Conservation (phyloP, 352 stramenopile species). For the Globisporangium paddicum region DNA sequence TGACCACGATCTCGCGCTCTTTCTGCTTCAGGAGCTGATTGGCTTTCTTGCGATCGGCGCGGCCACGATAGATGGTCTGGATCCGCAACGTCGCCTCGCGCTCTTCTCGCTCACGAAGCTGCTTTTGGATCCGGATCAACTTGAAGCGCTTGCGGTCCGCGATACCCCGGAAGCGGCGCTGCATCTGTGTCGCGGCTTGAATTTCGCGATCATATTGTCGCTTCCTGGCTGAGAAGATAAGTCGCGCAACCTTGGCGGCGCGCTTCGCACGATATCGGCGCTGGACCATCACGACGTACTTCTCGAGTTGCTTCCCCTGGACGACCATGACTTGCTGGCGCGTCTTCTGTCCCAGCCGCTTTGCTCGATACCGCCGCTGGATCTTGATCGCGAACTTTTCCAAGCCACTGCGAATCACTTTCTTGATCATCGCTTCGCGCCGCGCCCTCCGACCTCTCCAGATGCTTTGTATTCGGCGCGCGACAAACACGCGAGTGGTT, state of each 20-base stretch:
- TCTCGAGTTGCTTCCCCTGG: constrained; percentile 40
- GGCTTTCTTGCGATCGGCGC: constrained; percentile 37
- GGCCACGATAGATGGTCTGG: constrained; percentile 53
- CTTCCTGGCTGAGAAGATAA: constrained; percentile 26
- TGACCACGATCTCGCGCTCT: constrained; percentile 24
- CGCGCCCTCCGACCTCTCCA: constrained; percentile 53
- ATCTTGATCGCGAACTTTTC: constrained; percentile 59
- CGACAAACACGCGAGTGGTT: constrained; percentile 33
- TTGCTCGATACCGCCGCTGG: constrained; percentile 58
- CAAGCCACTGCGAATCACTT: constrained; percentile 35
- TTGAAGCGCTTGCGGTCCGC: constrained; percentile 30
- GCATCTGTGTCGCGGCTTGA: constrained; percentile 39
- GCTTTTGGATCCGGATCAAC: constrained; percentile 24
- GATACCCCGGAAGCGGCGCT: constrained; percentile 50
- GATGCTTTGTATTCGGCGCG: constrained; percentile 52
- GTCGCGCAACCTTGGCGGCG: constrained; percentile 29
- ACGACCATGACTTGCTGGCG: constrained; percentile 33
- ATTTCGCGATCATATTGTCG: constrained; percentile 31
- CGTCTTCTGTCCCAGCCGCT: constrained; percentile 22
- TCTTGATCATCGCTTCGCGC: constrained; percentile 38
- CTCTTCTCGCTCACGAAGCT: constrained; percentile 28
- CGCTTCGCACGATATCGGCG: constrained; percentile 52
- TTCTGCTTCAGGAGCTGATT: constrained; percentile 28
- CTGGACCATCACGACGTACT: constrained; percentile 45
- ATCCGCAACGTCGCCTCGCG: constrained; percentile 41